Conservation (phyloP, 495 filamentous ascomycete genomes). For the Penicillium macrosclerotiorum region DNA sequence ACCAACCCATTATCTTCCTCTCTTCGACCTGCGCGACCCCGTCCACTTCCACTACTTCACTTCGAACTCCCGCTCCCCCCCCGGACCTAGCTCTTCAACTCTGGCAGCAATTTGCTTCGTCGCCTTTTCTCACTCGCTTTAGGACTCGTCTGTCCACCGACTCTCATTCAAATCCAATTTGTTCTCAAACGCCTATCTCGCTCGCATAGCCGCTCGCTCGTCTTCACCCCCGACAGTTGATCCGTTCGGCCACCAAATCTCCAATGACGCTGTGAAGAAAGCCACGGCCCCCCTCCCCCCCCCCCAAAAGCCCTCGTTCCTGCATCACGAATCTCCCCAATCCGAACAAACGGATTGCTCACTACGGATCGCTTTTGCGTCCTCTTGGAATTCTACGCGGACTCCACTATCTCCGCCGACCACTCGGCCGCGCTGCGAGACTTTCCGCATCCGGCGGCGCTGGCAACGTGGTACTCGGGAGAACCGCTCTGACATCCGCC, state of each 20-base stretch:
- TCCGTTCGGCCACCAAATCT: conserved; percentile 5
- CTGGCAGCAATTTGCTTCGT: conserved; percentile 5
- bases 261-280: conserved; percentile 9
- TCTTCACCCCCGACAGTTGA: not conserved
- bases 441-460: conserved; percentile 45
- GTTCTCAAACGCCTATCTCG: too few relatives aligned
- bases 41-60: conserved; percentile 12
- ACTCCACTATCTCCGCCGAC: conserved; percentile 8
- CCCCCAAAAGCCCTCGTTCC: too few relatives aligned
- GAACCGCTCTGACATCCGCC: conserved; percentile 31
- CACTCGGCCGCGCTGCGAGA: conserved; percentile 9
- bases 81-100: conserved; percentile 3
- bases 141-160: conserved; percentile 5
- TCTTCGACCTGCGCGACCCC: conserved; percentile 13
- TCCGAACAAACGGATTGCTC: conserved; percentile 2
- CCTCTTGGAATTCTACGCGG: conserved; percentile 4
- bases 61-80: conserved; percentile 5
- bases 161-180: conserved; percentile 16
- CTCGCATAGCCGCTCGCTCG: not conserved
- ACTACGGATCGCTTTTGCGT: not conserved
- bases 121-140: conserved; percentile 2
- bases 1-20: too few relatives aligned
- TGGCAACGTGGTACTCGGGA: conserved; percentile 37
- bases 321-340: not conserved
- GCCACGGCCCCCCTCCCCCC: too few relatives aligned